Evolutionary conservation across 1,139 yeast species (phyloP).

Genomic region (Scheffersomyces parashehatae): DNA sequence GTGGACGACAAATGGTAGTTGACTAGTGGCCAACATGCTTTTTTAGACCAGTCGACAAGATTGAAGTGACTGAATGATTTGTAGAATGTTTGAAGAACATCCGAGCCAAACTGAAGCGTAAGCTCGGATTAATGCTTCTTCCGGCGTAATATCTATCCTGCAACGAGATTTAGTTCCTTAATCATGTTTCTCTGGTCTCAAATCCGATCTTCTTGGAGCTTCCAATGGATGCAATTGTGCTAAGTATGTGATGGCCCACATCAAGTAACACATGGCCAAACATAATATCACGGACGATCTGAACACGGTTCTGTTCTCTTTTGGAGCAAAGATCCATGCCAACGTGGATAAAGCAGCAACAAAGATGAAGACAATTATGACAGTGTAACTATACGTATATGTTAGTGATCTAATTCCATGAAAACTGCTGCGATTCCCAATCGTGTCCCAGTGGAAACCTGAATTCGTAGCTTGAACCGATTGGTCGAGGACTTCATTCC

Average conservation of each 20-base stretch:
- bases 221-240: constrained; percentile 81
- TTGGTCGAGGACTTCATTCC: no score
- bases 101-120: no score
- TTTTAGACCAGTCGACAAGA: neutral
- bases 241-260: constrained; percentile 93
- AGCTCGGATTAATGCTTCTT: no score
- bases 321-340: constrained; percentile 67
- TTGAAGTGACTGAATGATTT: no score
- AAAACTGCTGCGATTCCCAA: no score
- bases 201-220: constrained; percentile 74
- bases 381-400: constrained; percentile 61
- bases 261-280: constrained; percentile 82
- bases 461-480: no score
- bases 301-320: constrained; percentile 73
- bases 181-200: constrained; percentile 60
- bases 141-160: no score
- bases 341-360: constrained; percentile 61
- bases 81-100: no score
- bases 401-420: constrained; percentile 7
- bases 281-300: constrained; percentile 83
- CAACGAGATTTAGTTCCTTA: no score
- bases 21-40: neutral
- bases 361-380: constrained; percentile 61
- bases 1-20: neutral
- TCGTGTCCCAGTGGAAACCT: no score